Percentiles rank a stretch among this genome's conserved stretches.
Evolutionary conservation across 805 yeast species (phyloP).

Genomic region (Saccharomycopsis sp.): DNA sequence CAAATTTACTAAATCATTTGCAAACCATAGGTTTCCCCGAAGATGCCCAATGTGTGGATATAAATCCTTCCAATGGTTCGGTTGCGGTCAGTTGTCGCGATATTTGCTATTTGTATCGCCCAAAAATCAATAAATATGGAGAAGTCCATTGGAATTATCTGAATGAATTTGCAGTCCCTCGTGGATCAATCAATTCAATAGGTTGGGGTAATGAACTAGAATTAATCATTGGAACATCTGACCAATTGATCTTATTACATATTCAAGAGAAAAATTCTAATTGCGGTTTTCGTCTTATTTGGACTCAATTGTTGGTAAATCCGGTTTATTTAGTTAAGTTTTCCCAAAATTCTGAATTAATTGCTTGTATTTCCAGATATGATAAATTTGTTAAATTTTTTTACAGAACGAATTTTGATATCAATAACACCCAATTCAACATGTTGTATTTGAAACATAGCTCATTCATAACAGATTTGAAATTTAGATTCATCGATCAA

Average conservation of each 20-base stretch:
- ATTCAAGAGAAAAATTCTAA: constrained; percentile 28
- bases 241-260: constrained; percentile 43
- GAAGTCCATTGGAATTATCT: constrained; percentile 31
- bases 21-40: constrained; percentile 68
- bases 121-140: constrained; percentile 25
- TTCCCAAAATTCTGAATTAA: constrained; percentile 56
- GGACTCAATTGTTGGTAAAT: constrained; percentile 42
- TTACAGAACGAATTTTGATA: constrained; percentile 63
- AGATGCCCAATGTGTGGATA: constrained; percentile 58
- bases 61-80: constrained; percentile 50
- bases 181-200: constrained; percentile 30
- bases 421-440: constrained; percentile 54
- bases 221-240: constrained; percentile 47
- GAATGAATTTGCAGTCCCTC: constrained; percentile 23
- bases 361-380: constrained; percentile 52
- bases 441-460: constrained; percentile 61
- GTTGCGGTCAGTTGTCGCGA: constrained; percentile 41
- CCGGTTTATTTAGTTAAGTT: constrained; percentile 49
- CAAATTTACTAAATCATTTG: constrained; percentile 40
- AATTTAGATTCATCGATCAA: constrained; percentile 13
- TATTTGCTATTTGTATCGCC: constrained; percentile 41
- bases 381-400: constrained; percentile 69
- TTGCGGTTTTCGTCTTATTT: constrained; percentile 24
- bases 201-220: constrained; percentile 51
- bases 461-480: constrained; percentile 39